These are phyloP conservation scores for Russula earlei DNA, from an alignment of 768 basidiomycete genomes.

Conservation along the genomic window DNA sequence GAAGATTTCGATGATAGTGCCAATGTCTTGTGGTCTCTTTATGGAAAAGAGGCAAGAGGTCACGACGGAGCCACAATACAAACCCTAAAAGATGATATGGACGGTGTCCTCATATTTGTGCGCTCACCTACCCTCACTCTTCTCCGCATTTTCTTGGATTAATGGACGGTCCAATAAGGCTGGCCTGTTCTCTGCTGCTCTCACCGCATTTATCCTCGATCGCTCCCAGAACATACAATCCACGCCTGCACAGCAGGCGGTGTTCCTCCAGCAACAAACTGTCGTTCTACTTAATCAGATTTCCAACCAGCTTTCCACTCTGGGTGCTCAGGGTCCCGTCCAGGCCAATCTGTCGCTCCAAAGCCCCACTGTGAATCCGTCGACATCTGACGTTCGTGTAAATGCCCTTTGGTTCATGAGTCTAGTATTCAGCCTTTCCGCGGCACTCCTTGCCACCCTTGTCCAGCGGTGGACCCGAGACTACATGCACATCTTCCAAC, in stretches of 20 bases:
- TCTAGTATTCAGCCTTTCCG: slow-evolving; percentile 31
- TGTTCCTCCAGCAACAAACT: not conserved
- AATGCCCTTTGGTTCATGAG: slow-evolving; percentile 36
- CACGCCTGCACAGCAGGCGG: slow-evolving; percentile 1
- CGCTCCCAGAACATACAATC: slow-evolving; percentile 7
- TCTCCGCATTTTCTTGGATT: not conserved
- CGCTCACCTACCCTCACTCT: not conserved
- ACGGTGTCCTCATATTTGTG: slow-evolving; percentile 1
- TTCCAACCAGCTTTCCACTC: slow-evolving; percentile 6
- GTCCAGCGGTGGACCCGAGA: slow-evolving; percentile 42
- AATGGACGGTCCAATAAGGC: not conserved
- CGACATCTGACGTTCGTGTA: slow-evolving; percentile 29
- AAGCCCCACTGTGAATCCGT: slow-evolving; percentile 15
- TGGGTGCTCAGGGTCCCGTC: not conserved
- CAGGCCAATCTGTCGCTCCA: not conserved
- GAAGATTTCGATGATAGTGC: slow-evolving; percentile 1
- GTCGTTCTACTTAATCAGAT: slow-evolving; percentile 6
- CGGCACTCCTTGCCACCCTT: slow-evolving; percentile 37
- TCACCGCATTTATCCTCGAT: slow-evolving; percentile 13
- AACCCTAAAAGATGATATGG: not conserved
- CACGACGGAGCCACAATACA: not conserved
- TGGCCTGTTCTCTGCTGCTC: slow-evolving; percentile 11
- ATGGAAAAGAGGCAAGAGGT: not conserved
- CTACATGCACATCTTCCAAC: slow-evolving; percentile 26
- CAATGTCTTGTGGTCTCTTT: slow-evolving; percentile 5